Evolutionary conservation across 352 stramenopile genomes (phyloP), one percentile per base, ranked within the genome.

Genomic region (Globisporangium abappressorium): DNA sequence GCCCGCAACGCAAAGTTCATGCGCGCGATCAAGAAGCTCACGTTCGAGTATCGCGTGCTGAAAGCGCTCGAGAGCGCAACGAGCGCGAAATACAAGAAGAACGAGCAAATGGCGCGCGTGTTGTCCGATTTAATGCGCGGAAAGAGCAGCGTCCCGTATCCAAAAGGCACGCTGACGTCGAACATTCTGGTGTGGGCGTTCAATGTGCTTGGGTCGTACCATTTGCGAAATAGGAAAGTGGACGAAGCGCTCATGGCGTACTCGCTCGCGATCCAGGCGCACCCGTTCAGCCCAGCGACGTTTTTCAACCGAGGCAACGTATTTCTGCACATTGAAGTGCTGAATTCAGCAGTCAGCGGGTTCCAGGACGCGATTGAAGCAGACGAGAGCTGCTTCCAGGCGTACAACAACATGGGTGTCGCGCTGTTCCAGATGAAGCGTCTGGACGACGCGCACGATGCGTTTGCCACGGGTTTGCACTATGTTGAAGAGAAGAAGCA

Each of bases 281-380:
- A 85, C 41, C 70, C 80, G 36, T 70, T 53, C 15, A 71, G 75
- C 24, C 43, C 76, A 2, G 69, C 74, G 43, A 76, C 78, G 18
- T 75, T 78, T n/a, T 87, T 87, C 28, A 90, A 90, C 54, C 74
- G 80, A 8, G 78, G 72, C 43, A 88, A 85, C 49, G 74, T 80
- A 34, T 90, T 81, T 54, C 51, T 88, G 4, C 68, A 76, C 20
- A 81, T 81, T 0, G 64, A 80, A 20, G 73, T 74, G 26, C 62
- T 83, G 3, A 47, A 46, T 1, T 84, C 79, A 7, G 77, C 82
- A 4, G 49, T 85, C 1, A 76, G 67, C 4, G 74, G 80, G 2
- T 87, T 84, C 36, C 69, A 82, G 34, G 80, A 85, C n/a, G 79
- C 78, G 12, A 71, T 90, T 30, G 73, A 87, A 1, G 61, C 74